These are phyloP conservation scores for Phytopythium aichiense DNA, from an alignment of 352 stramenopile genomes.

Conservation along the genomic window DNA sequence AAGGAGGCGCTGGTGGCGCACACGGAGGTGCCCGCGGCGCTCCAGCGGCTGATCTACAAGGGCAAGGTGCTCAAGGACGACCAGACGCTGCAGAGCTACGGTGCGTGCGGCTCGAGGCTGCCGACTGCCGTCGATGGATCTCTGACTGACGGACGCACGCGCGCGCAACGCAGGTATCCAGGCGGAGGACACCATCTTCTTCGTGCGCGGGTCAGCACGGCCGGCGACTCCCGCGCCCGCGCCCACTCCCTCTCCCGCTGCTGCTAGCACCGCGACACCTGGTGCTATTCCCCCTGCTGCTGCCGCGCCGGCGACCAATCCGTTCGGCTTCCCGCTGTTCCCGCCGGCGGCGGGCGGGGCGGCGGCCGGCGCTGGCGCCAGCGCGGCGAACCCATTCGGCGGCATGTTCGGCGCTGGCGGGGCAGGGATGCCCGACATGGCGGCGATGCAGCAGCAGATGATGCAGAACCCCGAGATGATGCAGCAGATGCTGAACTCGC, in stretches of 20 bases:
- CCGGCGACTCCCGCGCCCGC: slow-evolving; percentile 19
- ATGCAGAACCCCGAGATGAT: slow-evolving; percentile 89
- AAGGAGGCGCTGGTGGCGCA: slow-evolving; percentile 68
- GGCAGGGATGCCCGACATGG: slow-evolving; percentile 58
- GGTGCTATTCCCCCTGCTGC: slow-evolving; percentile 13
- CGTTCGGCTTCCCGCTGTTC: slow-evolving; percentile 55
- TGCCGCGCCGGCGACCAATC: slow-evolving; percentile 23
- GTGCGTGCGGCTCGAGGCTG: slow-evolving; percentile 20
- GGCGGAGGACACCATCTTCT: slow-evolving; percentile 80
- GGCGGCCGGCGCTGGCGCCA: slow-evolving; percentile 7
- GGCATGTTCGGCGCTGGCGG: slow-evolving; percentile 35
- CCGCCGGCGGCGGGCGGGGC: slow-evolving; percentile 12
- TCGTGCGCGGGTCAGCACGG: slow-evolving; percentile 65
- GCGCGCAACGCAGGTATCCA: slow-evolving; percentile 44
- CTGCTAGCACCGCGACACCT: slow-evolving; percentile 12
- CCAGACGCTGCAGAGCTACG: slow-evolving; percentile 76
- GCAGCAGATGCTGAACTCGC: slow-evolving; percentile 86
- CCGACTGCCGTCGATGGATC: not conserved
- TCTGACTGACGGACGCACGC: not conserved
- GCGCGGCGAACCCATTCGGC: slow-evolving; percentile 51
- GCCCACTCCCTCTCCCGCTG: slow-evolving; percentile 11
- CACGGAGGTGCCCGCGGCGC: slow-evolving; percentile 64
- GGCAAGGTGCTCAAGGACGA: slow-evolving; percentile 91
- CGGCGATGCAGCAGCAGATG: slow-evolving; percentile 85
- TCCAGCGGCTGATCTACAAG: slow-evolving; percentile 89